Evolutionary conservation across 2,329 filamentous ascomycete genomes (phyloP), one percentile per base, ranked within the genome.

Genomic region (Cryphonectria radicalis): DNA sequence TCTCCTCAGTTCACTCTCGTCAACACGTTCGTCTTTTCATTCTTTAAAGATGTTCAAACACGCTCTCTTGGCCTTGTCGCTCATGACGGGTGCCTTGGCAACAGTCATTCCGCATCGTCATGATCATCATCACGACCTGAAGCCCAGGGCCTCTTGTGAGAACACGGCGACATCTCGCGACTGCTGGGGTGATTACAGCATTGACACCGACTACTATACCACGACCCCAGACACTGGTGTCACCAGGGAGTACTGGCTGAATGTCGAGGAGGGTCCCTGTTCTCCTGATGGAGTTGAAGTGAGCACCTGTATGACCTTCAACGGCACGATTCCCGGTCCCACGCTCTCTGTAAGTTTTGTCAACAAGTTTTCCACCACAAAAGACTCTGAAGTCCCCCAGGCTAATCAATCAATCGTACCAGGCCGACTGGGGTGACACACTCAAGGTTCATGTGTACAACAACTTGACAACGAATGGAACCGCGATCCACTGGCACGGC

Each of bases 361-460:
- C 74, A 50, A 53, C 73, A 17, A 22, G 19, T 19, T n/a, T 19
- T 32, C 28, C 13, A 50, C 28, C 13, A 50, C 7, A 46, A 14
- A 57, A 5, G 13, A 28, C 19, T 22, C 13, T 2, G 5, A 17
- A n/a, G 35, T 71, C 43, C 73, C 74, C 32, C 17, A 6, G 22
- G 72, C 28, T 62, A 37, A 62, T n/a, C 37, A 28, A 37, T 13
- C 32, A 42, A 19, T 50, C n/a, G 7, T 2, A 19, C 8, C 6
- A 57, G 46, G 84, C 81, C 35, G 80, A 83, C 72, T 84, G 82
- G 82, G 83, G 82, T 35, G 83, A 84, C 73, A 76, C 69, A 40
- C 76, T 83, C 28, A 79, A 89, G 59, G 85, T 91, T 66, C 87
- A 88, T 57, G 84, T 91, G 73, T 83, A 87, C 79, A 92, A 92